Evolutionary conservation across 306 rosid species (phyloP).

Genomic region (Malus fusca): DNA sequence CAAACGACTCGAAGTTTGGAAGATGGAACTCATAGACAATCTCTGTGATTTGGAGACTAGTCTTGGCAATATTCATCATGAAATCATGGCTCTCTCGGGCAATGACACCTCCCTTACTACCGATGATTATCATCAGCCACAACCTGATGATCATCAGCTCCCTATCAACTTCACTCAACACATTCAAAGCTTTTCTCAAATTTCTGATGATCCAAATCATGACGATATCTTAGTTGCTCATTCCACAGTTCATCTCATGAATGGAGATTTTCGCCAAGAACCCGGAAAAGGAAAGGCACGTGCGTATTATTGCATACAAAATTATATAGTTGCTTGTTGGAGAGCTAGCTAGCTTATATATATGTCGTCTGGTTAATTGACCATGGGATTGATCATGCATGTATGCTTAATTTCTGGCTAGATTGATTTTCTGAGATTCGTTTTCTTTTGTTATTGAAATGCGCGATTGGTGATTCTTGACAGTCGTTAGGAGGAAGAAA

Average conservation of each 20-base stretch:
- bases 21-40: slow-evolving; percentile 19
- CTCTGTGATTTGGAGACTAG: slow-evolving; percentile 10
- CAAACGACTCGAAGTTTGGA: background rate
- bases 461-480: background rate
- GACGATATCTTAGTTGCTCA: slow-evolving; percentile 6
- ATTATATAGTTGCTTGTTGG: background rate
- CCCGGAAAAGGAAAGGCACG: slow-evolving; percentile 3
- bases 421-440: background rate
- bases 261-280: slow-evolving; percentile 3
- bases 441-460: background rate
- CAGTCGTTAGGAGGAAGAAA: slow-evolving; percentile 40
- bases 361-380: background rate
- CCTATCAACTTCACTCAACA: slow-evolving; percentile 11
- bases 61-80: slow-evolving; percentile 13
- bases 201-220: slow-evolving; percentile 11
- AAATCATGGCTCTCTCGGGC: slow-evolving; percentile 16
- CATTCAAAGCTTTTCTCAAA: background rate
- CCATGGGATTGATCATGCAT: background rate
- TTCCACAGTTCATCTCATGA: slow-evolving; percentile 5
- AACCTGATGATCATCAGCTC: background rate
- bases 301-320: background rate
- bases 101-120: background rate
- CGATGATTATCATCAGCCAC: background rate
- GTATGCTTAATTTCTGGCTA: background rate
- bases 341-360: background rate